These are phyloP conservation scores for Solanum hybrid DNA, from an alignment of 305 asterid species.

Conservation along the genomic window DNA sequence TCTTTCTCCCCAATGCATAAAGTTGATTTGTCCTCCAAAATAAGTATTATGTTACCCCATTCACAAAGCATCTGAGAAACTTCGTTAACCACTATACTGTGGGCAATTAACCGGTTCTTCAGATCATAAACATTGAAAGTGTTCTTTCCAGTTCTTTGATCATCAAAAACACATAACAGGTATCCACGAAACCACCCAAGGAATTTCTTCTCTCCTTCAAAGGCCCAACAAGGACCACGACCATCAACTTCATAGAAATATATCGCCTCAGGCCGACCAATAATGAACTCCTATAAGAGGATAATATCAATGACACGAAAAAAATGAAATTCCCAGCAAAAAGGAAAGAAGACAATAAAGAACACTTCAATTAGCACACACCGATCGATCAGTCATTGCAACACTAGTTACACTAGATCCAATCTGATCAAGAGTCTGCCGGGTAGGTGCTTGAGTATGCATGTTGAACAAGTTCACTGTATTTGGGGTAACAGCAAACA, in stretches of 20 bases:
- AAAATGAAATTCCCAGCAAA: neutral
- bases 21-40: constrained; percentile 77
- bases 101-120: constrained; percentile 86
- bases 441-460: constrained; percentile 50
- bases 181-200: constrained; percentile 98
- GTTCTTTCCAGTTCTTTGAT: constrained; percentile 65
- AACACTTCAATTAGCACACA: constrained; percentile 22
- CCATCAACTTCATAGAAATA: constrained; percentile 96
- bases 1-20: constrained; percentile 86
- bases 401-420: constrained; percentile 80
- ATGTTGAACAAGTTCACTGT: constrained; percentile 82
- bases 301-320: neutral
- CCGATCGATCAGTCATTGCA: constrained; percentile 89
- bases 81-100: constrained; percentile 63
- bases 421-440: constrained; percentile 79
- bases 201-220: constrained; percentile 93
- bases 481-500: constrained; percentile 84
- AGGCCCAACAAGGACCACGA: constrained; percentile 99
- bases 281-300: constrained; percentile 66
- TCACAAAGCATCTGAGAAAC: constrained; percentile 93
- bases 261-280: constrained; percentile 94
- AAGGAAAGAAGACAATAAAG: neutral
- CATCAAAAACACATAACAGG: constrained; percentile 77
- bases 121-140: constrained; percentile 82
- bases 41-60: constrained; percentile 88